Base-by-base conservation (phyloP, 129 eudicot species). In the Flaveria linearis region DNA sequence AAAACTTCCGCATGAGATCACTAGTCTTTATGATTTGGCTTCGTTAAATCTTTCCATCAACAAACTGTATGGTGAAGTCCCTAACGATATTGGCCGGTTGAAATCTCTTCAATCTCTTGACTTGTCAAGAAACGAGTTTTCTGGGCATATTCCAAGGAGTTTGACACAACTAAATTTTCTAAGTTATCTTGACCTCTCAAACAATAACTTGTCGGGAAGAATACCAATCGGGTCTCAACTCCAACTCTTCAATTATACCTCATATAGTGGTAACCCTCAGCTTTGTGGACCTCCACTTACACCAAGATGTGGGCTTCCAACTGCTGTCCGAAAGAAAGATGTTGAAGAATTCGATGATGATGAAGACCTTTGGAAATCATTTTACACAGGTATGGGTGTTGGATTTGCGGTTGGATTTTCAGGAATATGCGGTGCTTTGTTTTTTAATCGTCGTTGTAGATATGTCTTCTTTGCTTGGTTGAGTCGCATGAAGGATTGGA, bases 251-350 rank as follows among this genome's bases (percentile, higher is more conserved):
- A 25, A 73, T 17, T 52, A 47, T 3, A 16, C 72, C n/a, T 5
- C 74, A 2, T 82, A 76, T 26, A 33, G 6, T 10, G 84, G 78
- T 8, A 83, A 83, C 47, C 47, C 68, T 8, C 61, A 47, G 4
- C 80, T 79, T 50, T 83, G 84, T 76, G 87, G 84, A n/a, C 75
- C 42, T 5, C 77, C 79, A 25, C 68, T 83, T 45, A 76, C 76
- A 69, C 47, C 22, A 60, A 51, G 61, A 28, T 75, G 78, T 3
- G 70, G 73, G 47, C 18, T 67, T 30, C 58, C 72, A 58, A 1
- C 66, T 11, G 51, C 15, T 52, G 17, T 3, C 1, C 49, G 14
- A 14, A 8, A 46, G 17, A 28, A 73, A 50, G 72, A 58, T 42
- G 71, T 28, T 41, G 71, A 66, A 66, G 22, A 53, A 51, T 20